Evolutionary conservation across 1,284 basidiomycete species (phyloP).

Genomic region (Kalmanozyma brasiliensis): DNA sequence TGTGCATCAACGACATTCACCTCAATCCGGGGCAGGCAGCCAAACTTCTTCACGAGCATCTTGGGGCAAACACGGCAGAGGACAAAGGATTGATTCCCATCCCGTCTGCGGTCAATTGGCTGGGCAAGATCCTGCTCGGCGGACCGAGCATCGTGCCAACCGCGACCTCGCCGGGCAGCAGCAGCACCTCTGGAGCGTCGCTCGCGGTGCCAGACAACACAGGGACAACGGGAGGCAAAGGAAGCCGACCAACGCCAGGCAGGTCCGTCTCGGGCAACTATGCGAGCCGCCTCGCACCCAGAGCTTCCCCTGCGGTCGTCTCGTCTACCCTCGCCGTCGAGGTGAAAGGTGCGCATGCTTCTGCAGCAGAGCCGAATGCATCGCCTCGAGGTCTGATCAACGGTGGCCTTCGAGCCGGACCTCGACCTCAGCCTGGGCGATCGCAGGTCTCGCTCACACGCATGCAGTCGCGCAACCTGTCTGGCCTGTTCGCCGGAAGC

Average conservation of each 20-base stretch:
- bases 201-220: slow-evolving; percentile 20
- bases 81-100: slow-evolving; percentile 45
- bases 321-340: slow-evolving; percentile 55
- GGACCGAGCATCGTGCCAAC: slow-evolving; percentile 20
- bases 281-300: slow-evolving; percentile 30
- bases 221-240: slow-evolving; percentile 7
- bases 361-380: slow-evolving; percentile 34
- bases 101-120: slow-evolving; percentile 54
- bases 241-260: slow-evolving; percentile 15
- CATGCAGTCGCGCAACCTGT: slow-evolving; percentile 51
- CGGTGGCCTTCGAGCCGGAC: slow-evolving; percentile 32
- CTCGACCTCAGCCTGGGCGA: slow-evolving; percentile 39
- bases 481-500: slow-evolving; percentile 53
- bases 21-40: slow-evolving; percentile 80
- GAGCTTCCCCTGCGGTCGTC: slow-evolving; percentile 53
- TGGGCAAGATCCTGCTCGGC: slow-evolving; percentile 52
- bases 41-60: slow-evolving; percentile 61
- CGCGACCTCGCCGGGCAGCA: slow-evolving; percentile 13
- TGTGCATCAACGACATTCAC: slow-evolving; percentile 87
- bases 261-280: slow-evolving; percentile 36
- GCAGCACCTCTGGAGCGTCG: slow-evolving; percentile 1
- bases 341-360: slow-evolving; percentile 53
- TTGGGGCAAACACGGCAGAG: slow-evolving; percentile 48
- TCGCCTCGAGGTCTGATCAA: slow-evolving; percentile 15
- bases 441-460: slow-evolving; percentile 43